Conservation (phyloP, 768 basidiomycete species). For the Lentinula lateritia region DNA sequence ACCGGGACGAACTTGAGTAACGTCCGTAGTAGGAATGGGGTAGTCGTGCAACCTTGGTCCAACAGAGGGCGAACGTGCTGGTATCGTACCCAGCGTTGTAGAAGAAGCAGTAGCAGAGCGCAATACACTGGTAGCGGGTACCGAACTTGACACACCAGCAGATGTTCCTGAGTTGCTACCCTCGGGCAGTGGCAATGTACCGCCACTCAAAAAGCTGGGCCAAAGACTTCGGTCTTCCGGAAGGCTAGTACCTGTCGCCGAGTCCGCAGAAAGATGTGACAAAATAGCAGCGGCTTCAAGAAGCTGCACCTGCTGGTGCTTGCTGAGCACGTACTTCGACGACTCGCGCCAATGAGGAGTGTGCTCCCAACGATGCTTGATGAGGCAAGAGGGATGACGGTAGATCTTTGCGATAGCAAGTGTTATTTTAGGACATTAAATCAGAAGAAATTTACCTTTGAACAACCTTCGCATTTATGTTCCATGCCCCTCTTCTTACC, state of each 20-base stretch:
- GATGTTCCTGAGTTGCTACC: constrained; percentile 7
- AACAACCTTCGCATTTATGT: constrained; percentile 91
- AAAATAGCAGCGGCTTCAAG: constrained; percentile 97
- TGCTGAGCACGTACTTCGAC: constrained; percentile 82
- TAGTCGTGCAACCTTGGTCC: constrained; percentile 69
- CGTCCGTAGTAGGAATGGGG: constrained; percentile 36
- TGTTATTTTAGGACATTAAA: neutral
- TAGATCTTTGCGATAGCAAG: constrained; percentile 49
- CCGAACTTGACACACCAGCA: neutral
- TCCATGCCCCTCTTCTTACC: constrained; percentile 80
- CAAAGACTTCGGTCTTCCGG: constrained; percentile 94
- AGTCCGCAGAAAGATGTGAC: constrained; percentile 70
- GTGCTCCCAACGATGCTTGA: constrained; percentile 98
- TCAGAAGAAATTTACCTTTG: constrained; percentile 56
- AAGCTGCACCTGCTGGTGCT: constrained; percentile 96
- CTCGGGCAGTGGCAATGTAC: constrained; percentile 52
- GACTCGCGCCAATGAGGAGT: constrained; percentile 95
- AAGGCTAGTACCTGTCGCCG: constrained; percentile 63
- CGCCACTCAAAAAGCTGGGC: constrained; percentile 78
- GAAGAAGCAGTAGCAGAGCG: neutral
- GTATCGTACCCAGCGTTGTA: constrained; percentile 43
- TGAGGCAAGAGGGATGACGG: constrained; percentile 89
- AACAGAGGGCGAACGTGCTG: constrained; percentile 23
- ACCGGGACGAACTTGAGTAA: constrained; percentile 60
- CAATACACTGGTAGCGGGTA: neutral